These are phyloP conservation scores for Polyplosphaeria fusca DNA, from an alignment of 495 filamentous ascomycete genomes.

Conservation along the genomic window DNA sequence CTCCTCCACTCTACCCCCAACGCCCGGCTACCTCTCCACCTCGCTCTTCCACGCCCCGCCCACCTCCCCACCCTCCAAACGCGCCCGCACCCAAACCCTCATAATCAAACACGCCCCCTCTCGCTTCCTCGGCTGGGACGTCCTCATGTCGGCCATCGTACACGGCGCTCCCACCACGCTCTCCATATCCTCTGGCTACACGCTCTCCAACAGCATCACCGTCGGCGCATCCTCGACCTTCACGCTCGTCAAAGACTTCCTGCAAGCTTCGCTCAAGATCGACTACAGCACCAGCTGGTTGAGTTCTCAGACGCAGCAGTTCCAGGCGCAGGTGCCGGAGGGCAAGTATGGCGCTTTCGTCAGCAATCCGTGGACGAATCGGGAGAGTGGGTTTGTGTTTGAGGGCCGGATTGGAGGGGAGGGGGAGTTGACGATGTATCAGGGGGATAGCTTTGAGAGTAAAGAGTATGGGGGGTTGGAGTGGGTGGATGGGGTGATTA, in stretches of 20 bases:
- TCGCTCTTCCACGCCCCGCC: slow-evolving; percentile 1
- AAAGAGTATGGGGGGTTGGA: too few relatives aligned
- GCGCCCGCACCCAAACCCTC: not conserved
- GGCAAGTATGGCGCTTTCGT: slow-evolving; percentile 10
- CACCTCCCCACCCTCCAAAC: not conserved
- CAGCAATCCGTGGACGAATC: slow-evolving; percentile 7
- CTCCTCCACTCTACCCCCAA: not conserved
- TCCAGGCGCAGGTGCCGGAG: not conserved
- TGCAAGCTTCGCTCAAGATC: slow-evolving; percentile 1
- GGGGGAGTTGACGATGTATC: not conserved
- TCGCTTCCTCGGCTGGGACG: slow-evolving; percentile 13
- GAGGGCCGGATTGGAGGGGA: slow-evolving; percentile 6
- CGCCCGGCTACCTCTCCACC: slow-evolving; percentile 1
- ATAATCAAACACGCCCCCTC: not conserved
- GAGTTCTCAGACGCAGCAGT: slow-evolving; percentile 3
- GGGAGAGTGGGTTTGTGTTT: slow-evolving; percentile 6
- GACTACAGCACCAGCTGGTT: not conserved
- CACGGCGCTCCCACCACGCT: not conserved
- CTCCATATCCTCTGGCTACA: not conserved
- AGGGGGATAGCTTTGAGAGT: slow-evolving; percentile 1
- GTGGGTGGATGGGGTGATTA: too few relatives aligned
- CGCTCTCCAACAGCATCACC: not conserved
- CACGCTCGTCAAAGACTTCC: slow-evolving; percentile 7
- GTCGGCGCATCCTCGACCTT: slow-evolving; percentile 5
- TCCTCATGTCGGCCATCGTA: slow-evolving; percentile 5